Percentiles rank a stretch among this genome's conserved stretches.
Conservation (phyloP, 2,329 filamentous ascomycete species). For the Penicillium sp. region DNA sequence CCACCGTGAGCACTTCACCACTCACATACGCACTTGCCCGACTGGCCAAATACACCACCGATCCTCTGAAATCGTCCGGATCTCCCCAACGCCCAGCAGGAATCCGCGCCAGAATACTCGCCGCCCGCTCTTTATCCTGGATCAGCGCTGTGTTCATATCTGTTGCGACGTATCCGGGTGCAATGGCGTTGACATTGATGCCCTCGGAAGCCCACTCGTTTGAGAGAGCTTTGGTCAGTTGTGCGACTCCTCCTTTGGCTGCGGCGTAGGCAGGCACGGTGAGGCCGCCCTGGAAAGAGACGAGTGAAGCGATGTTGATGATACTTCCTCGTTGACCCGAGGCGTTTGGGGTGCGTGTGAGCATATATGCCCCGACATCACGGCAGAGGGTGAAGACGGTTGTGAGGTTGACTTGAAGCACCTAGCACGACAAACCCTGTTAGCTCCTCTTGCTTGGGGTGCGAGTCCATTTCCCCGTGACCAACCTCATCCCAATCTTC, state of each 20-base stretch:
- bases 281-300: conserved; percentile 82
- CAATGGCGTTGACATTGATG: conserved; percentile 71
- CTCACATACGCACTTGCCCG: conserved; percentile 75
- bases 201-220: conserved; percentile 66
- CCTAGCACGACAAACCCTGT: conserved; percentile 38
- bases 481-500: conserved; percentile 67
- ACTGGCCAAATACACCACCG: conserved; percentile 74
- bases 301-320: conserved; percentile 80
- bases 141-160: conserved; percentile 89
- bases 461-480: neutral
- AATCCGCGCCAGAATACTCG: conserved; percentile 75
- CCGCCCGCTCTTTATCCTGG: conserved; percentile 67
- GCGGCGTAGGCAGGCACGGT: conserved; percentile 87
- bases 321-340: conserved; percentile 47
- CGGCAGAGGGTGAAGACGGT: conserved; percentile 65
- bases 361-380: conserved; percentile 27
- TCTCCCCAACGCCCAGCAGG: conserved; percentile 80
- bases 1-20: conserved; percentile 78
- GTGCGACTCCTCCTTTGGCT: conserved; percentile 79
- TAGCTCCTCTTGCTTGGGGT: neutral
- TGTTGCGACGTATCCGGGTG: conserved; percentile 88
- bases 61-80: conserved; percentile 85
- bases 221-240: conserved; percentile 79
- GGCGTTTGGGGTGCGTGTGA: conserved; percentile 17
- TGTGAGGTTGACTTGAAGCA: conserved; percentile 81